phyloP scores from a whole-genome alignment of 2,329 filamentous ascomycete species.

The Aspergillus jensenii region DNA sequence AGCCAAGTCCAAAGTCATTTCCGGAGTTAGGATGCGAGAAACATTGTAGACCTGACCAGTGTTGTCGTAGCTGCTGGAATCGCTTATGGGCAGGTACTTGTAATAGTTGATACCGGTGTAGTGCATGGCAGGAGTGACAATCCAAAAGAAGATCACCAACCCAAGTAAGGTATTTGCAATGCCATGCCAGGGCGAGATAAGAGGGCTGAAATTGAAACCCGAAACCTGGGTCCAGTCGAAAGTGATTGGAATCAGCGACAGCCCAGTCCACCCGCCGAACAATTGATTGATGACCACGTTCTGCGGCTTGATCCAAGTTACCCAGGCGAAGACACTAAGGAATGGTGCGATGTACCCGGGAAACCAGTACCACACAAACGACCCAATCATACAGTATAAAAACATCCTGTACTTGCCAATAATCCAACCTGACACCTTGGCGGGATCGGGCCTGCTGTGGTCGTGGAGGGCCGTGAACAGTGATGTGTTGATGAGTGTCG shows the following conservation, averaged over 20 bases:
- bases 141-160: slow-evolving; percentile 64
- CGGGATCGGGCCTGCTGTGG: slow-evolving; percentile 54
- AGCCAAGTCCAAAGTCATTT: slow-evolving; percentile 62
- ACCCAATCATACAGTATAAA: slow-evolving; percentile 54
- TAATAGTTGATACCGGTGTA: slow-evolving; percentile 66
- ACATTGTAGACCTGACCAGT: slow-evolving; percentile 66
- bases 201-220: slow-evolving; percentile 66
- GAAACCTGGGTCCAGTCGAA: slow-evolving; percentile 76
- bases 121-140: slow-evolving; percentile 61
- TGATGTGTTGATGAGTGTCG: slow-evolving; percentile 64
- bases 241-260: slow-evolving; percentile 69
- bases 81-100: slow-evolving; percentile 67
- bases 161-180: slow-evolving; percentile 72
- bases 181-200: slow-evolving; percentile 71
- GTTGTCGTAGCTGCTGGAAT: slow-evolving; percentile 71
- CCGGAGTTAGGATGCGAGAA: slow-evolving; percentile 58
- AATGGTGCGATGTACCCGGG: slow-evolving; percentile 69
- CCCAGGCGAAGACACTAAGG: slow-evolving; percentile 68
- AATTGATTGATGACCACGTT: slow-evolving; percentile 69
- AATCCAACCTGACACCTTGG: slow-evolving; percentile 60
- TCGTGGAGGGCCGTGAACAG: slow-evolving; percentile 75
- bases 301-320: slow-evolving; percentile 70
- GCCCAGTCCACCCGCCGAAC: slow-evolving; percentile 67
- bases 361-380: slow-evolving; percentile 68
- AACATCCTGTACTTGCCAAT: slow-evolving; percentile 69